Evolutionary conservation across 805 yeast species (phyloP).

Genomic region (Debaryomyces prosopidis): DNA sequence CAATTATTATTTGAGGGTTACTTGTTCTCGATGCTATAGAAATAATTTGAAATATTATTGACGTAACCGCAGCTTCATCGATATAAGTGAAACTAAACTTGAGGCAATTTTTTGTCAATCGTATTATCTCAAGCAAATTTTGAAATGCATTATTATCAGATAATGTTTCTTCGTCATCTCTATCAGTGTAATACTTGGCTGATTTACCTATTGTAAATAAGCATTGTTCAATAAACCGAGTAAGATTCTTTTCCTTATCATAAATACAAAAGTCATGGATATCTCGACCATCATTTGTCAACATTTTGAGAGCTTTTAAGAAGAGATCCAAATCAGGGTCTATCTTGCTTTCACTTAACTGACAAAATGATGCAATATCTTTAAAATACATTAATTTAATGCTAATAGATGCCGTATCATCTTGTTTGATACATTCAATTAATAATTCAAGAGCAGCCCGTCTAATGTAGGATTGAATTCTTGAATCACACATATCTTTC

Average conservation of each 20-base stretch:
- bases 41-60: constrained; percentile 33
- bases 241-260: constrained; percentile 30
- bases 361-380: constrained; percentile 51
- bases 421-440: constrained; percentile 53
- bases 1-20: constrained; percentile 31
- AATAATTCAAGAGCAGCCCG: constrained; percentile 55
- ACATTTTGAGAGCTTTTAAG: constrained; percentile 43
- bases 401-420: constrained; percentile 49
- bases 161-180: neutral
- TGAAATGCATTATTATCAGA: constrained; percentile 11
- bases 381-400: constrained; percentile 57
- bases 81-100: constrained; percentile 48
- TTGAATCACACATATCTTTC: constrained; percentile 48
- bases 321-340: constrained; percentile 56
- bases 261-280: constrained; percentile 51
- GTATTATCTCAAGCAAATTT: constrained; percentile 20
- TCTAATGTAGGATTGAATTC: constrained; percentile 31
- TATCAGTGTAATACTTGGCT: constrained; percentile 8
- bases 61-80: constrained; percentile 34
- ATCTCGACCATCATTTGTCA: constrained; percentile 56
- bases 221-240: constrained; percentile 12
- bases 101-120: constrained; percentile 45
- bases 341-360: constrained; percentile 26
- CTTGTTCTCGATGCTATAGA: constrained; percentile 42
- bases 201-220: constrained; percentile 11